Percentiles rank a stretch among this genome's conserved stretches.
These are phyloP conservation scores for Candida chilensis DNA, from an alignment of 805 yeast genomes.

Conservation along the genomic window DNA sequence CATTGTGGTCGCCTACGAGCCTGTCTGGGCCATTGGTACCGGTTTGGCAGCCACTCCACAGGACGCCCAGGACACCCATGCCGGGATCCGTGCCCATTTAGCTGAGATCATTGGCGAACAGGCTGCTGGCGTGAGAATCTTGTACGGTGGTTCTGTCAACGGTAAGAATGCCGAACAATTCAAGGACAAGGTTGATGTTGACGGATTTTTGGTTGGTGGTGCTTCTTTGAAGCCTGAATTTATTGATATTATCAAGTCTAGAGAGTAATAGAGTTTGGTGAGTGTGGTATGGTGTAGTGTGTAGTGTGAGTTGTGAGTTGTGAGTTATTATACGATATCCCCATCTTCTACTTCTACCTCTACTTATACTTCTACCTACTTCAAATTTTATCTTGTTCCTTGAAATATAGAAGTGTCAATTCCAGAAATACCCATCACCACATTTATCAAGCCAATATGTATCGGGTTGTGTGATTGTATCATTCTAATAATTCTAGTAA, in stretches of 20 bases:
- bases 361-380: no score
- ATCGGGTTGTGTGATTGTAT: no score
- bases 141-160: slow-evolving; percentile 98
- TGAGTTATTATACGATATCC: no score
- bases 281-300: no score
- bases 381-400: no score
- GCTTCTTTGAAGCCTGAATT: slow-evolving; percentile 98
- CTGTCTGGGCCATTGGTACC: slow-evolving; percentile 99
- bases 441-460: no score
- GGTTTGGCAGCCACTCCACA: slow-evolving; percentile 98
- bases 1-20: slow-evolving; percentile 96
- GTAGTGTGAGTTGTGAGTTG: no score
- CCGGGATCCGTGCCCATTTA: slow-evolving; percentile 78
- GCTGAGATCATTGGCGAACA: slow-evolving; percentile 69
- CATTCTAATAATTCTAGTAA: no score
- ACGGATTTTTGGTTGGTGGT: slow-evolving; percentile 99
- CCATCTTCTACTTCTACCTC: no score
- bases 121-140: slow-evolving; percentile 77
- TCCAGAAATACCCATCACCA: no score
- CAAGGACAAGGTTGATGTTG: slow-evolving; percentile 89
- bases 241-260: slow-evolving; percentile 87
- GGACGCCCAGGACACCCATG: slow-evolving; percentile 95
- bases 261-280: slow-evolving; percentile 50
- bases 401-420: no score
- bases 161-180: slow-evolving; percentile 87